phyloP scores from a whole-genome alignment of 495 filamentous ascomycete species.

The Bacidia rubella region DNA sequence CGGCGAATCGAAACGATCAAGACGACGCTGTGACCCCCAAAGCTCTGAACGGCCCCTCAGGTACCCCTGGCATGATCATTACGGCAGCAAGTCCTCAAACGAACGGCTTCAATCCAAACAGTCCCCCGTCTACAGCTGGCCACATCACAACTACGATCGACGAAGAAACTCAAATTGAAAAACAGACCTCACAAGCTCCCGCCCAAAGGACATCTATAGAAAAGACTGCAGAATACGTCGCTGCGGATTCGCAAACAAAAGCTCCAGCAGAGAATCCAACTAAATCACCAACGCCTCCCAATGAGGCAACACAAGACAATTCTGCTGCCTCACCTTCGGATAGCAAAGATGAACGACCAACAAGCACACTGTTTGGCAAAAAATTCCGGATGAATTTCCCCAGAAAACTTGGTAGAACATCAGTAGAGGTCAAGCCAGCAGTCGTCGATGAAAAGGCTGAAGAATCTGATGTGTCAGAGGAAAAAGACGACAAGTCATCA shows the following conservation, averaged over 20 bases:
- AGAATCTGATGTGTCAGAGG: constrained; percentile 53
- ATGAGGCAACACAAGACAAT: constrained; percentile 26
- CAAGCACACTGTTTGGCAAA: constrained; percentile 61
- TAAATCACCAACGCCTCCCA: constrained; percentile 32
- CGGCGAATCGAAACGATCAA: constrained; percentile 34
- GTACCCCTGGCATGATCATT: constrained; percentile 67
- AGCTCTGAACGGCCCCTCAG: constrained; percentile 40
- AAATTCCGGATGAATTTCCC: constrained; percentile 80
- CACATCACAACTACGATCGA: constrained; percentile 36
- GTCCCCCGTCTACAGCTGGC: constrained; percentile 14
- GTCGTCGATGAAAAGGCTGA: constrained; percentile 71
- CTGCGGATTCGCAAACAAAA: constrained; percentile 25
- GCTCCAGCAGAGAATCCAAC: constrained; percentile 19
- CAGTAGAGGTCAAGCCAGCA: constrained; percentile 62
- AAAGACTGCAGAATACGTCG: constrained; percentile 53
- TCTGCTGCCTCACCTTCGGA: constrained; percentile 46
- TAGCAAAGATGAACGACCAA: constrained; percentile 58
- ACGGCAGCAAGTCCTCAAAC: constrained; percentile 59
- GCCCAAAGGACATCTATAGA: constrained; percentile 33
- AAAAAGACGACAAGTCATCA: constrained; percentile 57
- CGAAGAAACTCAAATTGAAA: constrained; percentile 33
- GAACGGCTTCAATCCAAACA: constrained; percentile 17
- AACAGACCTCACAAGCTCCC: constrained; percentile 30
- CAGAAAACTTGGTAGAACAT: constrained; percentile 71
- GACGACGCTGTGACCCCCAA: constrained; percentile 52